Percentiles rank a stretch among this genome's conserved stretches.
phyloP scores from a whole-genome alignment of 1,284 basidiomycete species.

The Cystobasidium sp. region DNA sequence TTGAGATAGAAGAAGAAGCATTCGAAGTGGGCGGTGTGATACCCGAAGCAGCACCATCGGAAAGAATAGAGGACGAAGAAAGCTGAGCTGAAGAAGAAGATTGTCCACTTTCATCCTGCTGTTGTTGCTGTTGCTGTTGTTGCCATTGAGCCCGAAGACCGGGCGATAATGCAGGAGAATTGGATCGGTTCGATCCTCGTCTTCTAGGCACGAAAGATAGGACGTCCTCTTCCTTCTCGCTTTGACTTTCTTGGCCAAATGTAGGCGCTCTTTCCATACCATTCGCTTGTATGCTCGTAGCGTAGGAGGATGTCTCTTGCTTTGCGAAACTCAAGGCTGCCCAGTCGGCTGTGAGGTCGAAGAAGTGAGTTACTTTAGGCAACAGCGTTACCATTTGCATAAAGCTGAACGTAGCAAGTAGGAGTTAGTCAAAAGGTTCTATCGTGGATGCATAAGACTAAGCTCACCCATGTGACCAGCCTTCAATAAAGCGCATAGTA shows the following conservation, averaged over 20 bases:
- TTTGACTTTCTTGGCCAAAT: constrained; percentile 13
- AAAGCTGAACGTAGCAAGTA: constrained; percentile 68
- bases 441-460: constrained; percentile 54
- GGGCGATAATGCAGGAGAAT: constrained; percentile 23
- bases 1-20: constrained; percentile 10
- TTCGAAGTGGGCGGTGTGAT: constrained; percentile 23
- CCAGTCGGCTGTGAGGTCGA: constrained; percentile 90
- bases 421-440: neutral
- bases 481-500: constrained; percentile 70
- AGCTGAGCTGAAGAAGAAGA: constrained; percentile 25
- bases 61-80: constrained; percentile 19
- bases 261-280: constrained; percentile 19
- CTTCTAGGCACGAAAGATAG: constrained; percentile 33
- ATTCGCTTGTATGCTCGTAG: constrained; percentile 42
- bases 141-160: constrained; percentile 30
- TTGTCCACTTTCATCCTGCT: constrained; percentile 15
- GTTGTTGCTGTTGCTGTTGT: constrained; percentile 24
- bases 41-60: constrained; percentile 10
- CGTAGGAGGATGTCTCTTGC: constrained; percentile 51
- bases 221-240: constrained; percentile 33
- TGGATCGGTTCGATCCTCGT: constrained; percentile 18
- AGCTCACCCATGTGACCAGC: constrained; percentile 60
- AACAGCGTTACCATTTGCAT: constrained; percentile 90
- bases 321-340: constrained; percentile 76
- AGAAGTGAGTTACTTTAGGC: constrained; percentile 75